These are phyloP conservation scores for Malus sylvestris DNA, from an alignment of 306 rosid genomes.

Conservation along the genomic window DNA sequence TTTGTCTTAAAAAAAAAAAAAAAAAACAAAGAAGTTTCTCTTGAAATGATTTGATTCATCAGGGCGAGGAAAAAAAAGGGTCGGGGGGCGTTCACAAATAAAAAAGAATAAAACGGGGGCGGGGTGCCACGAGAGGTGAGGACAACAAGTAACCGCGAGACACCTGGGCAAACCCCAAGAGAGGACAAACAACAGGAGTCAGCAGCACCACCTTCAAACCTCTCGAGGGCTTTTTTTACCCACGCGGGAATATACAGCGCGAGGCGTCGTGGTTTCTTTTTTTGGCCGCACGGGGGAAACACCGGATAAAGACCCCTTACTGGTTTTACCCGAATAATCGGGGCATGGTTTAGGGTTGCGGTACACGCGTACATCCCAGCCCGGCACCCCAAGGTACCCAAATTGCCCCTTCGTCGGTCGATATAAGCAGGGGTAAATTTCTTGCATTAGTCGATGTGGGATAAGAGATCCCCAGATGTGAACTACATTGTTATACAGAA, in stretches of 20 bases:
- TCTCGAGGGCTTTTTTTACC: neutral
- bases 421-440: neutral
- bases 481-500: no score
- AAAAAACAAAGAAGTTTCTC: neutral
- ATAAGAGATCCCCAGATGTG: neutral
- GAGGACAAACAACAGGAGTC: neutral
- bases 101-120: neutral
- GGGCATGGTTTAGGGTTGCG: neutral
- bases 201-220: neutral
- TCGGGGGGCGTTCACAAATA: no score
- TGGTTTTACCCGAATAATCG: no score
- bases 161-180: neutral
- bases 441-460: neutral
- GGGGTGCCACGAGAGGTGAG: neutral
- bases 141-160: neutral
- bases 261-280: neutral
- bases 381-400: neutral
- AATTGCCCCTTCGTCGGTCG: rapidly evolving
- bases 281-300: neutral
- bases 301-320: neutral
- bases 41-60: neutral
- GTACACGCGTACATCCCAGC: neutral
- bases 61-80: neutral
- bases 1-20: no score
- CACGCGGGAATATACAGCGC: neutral